Evolutionary conservation across 2,329 filamentous ascomycete species (phyloP), one percentile per base, ranked within the genome.

Genomic region (Bipolaris oryzae): DNA sequence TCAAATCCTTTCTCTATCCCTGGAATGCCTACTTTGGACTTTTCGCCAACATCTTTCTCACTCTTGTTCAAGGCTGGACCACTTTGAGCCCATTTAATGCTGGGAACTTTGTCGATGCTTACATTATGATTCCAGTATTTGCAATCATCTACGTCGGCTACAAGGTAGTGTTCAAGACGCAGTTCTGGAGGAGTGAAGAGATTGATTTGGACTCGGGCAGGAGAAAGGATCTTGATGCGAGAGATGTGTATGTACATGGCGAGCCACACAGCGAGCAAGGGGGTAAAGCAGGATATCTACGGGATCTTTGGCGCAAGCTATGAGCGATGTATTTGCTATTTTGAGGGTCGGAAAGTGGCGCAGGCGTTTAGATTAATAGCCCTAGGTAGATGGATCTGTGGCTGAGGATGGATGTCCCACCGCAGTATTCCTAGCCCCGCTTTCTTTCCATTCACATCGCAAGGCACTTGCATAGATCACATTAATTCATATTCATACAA

Each of bases 61-160:
- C 81, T 2, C 75, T 84, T 28, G 79, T 84, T 16, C 80, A 83
- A 61, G 82, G 82, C 6, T 84, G 82, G 73, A 82, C 79, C 3
- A 82, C 80, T 1, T 77, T 85, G 18, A 79, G 75, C n/a, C 82
- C 80, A 0, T 85, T 84, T 53, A 77, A 79, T 44, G 78, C 77
- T 0, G 78, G 78, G 1, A 78, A 74, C 15, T 85, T 85, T 57
- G 81, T 85, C 1, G 78, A 83, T 55, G 81, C 80, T 20, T 85
- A 85, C 54, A 82, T 85, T 31, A 65, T 84, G 23, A 60, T 85
- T 1, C 81, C 80, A 1, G 69, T 84, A 2, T 85, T 84, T 55
- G 72, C 74, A 1, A 53, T 81, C 2, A 77, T 83, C 21, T 80
- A 77, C 34, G 56, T 80, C 16, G 74, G 72, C 0, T 84, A 81